Evolutionary conservation across 192 early-diverging fungal species (phyloP), one percentile per base, ranked within the genome.

Genomic region (Jimgerdemannia lactiflua): DNA sequence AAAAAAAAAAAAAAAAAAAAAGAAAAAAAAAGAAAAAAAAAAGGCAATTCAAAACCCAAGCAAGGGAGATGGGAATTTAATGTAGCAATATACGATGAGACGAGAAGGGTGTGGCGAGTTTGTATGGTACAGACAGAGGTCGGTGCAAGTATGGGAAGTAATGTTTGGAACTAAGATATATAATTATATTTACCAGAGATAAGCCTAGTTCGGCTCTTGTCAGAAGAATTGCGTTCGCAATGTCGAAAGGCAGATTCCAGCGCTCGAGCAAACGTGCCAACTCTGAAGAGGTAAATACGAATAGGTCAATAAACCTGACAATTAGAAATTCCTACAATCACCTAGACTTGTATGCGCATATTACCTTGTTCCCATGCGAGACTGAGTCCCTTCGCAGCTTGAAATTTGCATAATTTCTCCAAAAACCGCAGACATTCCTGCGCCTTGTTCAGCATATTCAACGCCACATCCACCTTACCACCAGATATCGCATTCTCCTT

Each of bases 241-340:
- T 67, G 0, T 66, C 72, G 8, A 73, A 64, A 17, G 67, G 63
- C 20, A 73, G 29, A 40, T 73, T 67, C 17, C 65, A 67, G 2
- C 65, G 65, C 4, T 66, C 67, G 20, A 73, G 63, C 18, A 66
- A 67, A 41, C 67, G 67, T 39, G 65, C 11, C 11, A 73, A 59
- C 63, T 73, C 72, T 40, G 29, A 29, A 29, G 29, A 29, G 29
- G 29, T 29, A 1, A 29, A 29, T 29, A 1, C 29, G 1, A 29
- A 29, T 29, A 29, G 29, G 29, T 29, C 29, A 29, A 29, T 29
- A 29, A 29, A 29, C 29, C 29, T 29, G 29, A 29, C 29, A 29
- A 29, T 1, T 29, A 29, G 29, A 29, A 29, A 29, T 29, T 29
- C 29, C 29, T 1, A 29, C 29, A 29, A 29, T 1, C 29, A 29